A percentile compares a stretch with the other conserved stretches of the same genome.
Conservation (phyloP, 2,329 filamentous ascomycete genomes). For the Aspergillus alliaceus region DNA sequence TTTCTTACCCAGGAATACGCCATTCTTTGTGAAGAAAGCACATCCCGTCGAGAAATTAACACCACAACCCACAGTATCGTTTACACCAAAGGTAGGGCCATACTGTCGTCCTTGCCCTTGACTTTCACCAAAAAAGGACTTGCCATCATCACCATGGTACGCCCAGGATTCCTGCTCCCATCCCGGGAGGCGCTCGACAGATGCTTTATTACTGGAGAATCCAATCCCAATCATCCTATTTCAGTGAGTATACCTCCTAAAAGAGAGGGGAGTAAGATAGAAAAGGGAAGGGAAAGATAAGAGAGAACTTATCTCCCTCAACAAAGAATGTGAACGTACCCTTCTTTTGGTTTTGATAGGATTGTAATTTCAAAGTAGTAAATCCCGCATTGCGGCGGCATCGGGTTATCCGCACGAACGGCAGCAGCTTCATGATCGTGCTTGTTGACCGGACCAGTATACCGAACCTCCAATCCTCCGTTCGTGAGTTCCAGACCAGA, state of each 20-base stretch:
- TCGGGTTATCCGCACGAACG: slow-evolving; percentile 78
- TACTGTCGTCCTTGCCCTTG: slow-evolving; percentile 57
- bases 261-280: neutral
- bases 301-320: neutral
- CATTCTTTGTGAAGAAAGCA: slow-evolving; percentile 68
- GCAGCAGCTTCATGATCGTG: slow-evolving; percentile 75
- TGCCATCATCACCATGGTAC: slow-evolving; percentile 67
- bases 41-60: slow-evolving; percentile 62
- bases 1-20: slow-evolving; percentile 53
- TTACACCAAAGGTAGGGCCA: slow-evolving; percentile 59
- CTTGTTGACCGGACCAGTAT: slow-evolving; percentile 57
- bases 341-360: slow-evolving; percentile 66
- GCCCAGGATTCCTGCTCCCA: slow-evolving; percentile 68
- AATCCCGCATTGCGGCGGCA: slow-evolving; percentile 86
- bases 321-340: slow-evolving; percentile 46
- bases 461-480: slow-evolving; percentile 71
- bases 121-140: slow-evolving; percentile 60
- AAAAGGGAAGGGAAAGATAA: neutral
- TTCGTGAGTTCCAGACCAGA: slow-evolving; percentile 69
- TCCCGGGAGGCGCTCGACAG: slow-evolving; percentile 61
- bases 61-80: slow-evolving; percentile 64
- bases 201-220: slow-evolving; percentile 60
- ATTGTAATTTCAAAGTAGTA: slow-evolving; percentile 87
- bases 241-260: slow-evolving; percentile 7
- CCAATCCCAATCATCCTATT: slow-evolving; percentile 53